Evolutionary conservation across 176 grass and related monocot species (phyloP).

Genomic region (Leersia perrieri): DNA sequence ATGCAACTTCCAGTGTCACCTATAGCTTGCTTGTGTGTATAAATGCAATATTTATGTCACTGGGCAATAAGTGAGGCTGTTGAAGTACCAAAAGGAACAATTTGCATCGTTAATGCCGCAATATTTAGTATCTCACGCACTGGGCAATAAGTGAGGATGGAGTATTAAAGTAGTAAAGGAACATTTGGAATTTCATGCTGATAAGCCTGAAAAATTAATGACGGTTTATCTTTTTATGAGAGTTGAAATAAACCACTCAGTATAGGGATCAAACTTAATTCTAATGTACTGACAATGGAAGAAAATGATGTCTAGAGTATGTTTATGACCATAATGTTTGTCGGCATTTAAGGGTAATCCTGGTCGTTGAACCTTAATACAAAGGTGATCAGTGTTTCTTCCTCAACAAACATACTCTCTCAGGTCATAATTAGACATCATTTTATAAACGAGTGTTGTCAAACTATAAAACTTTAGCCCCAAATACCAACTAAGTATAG

Average conservation of each 20-base stretch:
- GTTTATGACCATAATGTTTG: not conserved
- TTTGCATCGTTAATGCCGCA: constrained; percentile 27
- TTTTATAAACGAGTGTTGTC: not conserved
- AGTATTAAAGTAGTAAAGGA: constrained; percentile 6
- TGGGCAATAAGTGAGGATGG: constrained; percentile 13
- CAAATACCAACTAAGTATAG: not conserved
- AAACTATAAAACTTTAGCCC: not conserved
- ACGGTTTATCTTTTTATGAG: not conserved
- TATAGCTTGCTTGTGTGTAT: not conserved
- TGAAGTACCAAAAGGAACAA: constrained; percentile 37
- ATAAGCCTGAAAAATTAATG: constrained; percentile 30
- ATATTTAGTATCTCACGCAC: constrained; percentile 30
- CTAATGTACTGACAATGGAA: not conserved
- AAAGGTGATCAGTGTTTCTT: not conserved
- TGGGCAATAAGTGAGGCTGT: constrained; percentile 21
- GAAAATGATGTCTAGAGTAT: not conserved
- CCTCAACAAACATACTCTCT: not conserved
- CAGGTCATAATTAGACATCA: not conserved
- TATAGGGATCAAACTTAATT: constrained; percentile 10
- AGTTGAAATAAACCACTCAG: not conserved
- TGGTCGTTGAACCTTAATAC: not conserved
- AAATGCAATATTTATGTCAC: constrained; percentile 39
- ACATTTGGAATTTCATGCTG: constrained; percentile 8
- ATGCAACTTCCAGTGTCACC: constrained; percentile 19
- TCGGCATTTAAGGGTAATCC: not conserved